Conservation (phyloP, 352 stramenopile species). For the Phytophthora hybrid region DNA sequence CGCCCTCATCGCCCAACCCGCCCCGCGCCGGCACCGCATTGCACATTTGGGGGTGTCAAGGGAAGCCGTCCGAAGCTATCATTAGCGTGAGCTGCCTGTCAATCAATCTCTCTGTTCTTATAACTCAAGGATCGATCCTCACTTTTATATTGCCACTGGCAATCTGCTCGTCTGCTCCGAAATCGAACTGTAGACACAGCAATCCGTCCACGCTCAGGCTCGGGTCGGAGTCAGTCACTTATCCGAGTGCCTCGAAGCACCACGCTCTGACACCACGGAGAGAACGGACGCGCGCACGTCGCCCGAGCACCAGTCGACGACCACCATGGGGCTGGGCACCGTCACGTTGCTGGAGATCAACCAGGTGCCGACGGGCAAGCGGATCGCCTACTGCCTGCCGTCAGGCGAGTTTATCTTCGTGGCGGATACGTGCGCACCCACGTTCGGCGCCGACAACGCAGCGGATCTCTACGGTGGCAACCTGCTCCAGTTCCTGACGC, state of each 20-base stretch:
- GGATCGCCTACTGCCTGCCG: constrained; percentile 73
- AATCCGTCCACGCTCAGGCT: neutral
- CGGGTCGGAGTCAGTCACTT: constrained; percentile 19
- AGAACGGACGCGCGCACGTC: constrained; percentile 19
- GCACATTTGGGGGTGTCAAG: constrained; percentile 21
- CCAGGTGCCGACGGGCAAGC: constrained; percentile 52
- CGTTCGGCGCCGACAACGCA: constrained; percentile 45
- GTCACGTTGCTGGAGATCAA: constrained; percentile 77
- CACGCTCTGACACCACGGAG: neutral
- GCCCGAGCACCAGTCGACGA: constrained; percentile 8
- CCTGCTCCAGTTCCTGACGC: constrained; percentile 63
- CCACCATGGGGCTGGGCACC: constrained; percentile 54
- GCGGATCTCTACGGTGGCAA: constrained; percentile 70
- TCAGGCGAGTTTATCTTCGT: constrained; percentile 83
- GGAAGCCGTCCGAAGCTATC: constrained; percentile 36
- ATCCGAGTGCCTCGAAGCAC: constrained; percentile 24
- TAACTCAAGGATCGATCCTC: constrained; percentile 15
- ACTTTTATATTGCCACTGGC: neutral
- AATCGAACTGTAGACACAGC: constrained; percentile 17
- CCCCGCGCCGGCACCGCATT: constrained; percentile 16
- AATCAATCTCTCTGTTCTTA: constrained; percentile 45
- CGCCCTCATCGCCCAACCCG: constrained; percentile 41
- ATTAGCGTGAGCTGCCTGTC: constrained; percentile 42
- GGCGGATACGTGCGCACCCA: constrained; percentile 50
- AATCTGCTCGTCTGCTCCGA: constrained; percentile 1